Conservation (phyloP, 2,329 filamentous ascomycete species). For the Aspergillus glaucus region DNA sequence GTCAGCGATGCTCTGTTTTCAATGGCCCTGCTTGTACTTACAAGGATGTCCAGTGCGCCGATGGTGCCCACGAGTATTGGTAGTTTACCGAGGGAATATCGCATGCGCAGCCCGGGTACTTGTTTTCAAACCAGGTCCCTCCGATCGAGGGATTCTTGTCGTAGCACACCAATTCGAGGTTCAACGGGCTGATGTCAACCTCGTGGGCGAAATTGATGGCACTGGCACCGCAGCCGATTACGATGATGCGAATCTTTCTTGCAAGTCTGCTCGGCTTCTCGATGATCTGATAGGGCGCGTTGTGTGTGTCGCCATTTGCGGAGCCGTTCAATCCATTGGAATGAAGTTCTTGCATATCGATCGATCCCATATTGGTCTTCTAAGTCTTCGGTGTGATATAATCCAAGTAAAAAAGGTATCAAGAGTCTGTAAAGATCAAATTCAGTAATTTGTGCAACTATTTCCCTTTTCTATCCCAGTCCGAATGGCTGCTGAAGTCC, state of each 20-base stretch:
- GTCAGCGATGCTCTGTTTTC: no score
- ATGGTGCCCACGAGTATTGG: constrained; percentile 27
- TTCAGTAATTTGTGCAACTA: no score
- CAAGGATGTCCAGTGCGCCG: constrained; percentile 14
- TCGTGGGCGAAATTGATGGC: constrained; percentile 13
- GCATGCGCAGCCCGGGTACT: constrained; percentile 28
- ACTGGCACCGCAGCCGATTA: constrained; percentile 12
- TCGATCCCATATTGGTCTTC: no score
- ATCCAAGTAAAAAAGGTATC: no score
- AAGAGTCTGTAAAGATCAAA: no score
- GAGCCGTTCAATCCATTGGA: no score
- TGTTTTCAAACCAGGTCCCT: constrained; percentile 32
- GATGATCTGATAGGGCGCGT: constrained; percentile 3
- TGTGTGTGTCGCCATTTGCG: neutral
- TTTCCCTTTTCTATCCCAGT: no score
- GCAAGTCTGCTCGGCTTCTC: constrained; percentile 7
- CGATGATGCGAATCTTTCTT: constrained; percentile 10
- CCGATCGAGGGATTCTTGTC: constrained; percentile 32
- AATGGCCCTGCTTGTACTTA: neutral
- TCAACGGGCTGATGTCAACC: constrained; percentile 7
- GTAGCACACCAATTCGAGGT: constrained; percentile 18
- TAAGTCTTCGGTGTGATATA: no score
- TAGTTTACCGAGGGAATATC: constrained; percentile 27
- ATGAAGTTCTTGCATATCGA: no score
- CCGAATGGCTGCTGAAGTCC: no score